phyloP scores from a whole-genome alignment of 2,329 filamentous ascomycete genomes.

The Thielaviopsis musarum region DNA sequence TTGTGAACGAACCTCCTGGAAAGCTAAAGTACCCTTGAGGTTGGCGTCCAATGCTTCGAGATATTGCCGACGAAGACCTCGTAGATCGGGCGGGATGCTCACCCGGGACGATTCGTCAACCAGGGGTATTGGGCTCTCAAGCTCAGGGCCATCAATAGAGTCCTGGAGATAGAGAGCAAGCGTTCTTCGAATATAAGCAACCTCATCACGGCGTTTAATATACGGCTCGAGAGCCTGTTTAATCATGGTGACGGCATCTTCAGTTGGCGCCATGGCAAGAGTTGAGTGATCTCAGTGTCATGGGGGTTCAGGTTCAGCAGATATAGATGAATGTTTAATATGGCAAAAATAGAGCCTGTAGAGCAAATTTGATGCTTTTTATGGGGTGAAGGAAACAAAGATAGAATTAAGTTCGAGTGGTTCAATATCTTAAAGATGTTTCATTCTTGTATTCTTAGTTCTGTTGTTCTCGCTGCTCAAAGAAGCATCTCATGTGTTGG shows the following conservation, averaged over 20 bases:
- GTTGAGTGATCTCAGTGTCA: background rate
- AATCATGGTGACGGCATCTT: background rate
- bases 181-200: constrained; percentile 36
- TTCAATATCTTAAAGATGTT: too few species aligned
- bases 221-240: constrained; percentile 27
- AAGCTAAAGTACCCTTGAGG: constrained; percentile 31
- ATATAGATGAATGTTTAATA: too few species aligned
- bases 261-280: constrained; percentile 3
- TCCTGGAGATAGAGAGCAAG: constrained; percentile 33
- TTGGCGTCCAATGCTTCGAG: constrained; percentile 36
- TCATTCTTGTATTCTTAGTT: too few species aligned
- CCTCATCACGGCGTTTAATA: constrained; percentile 40
- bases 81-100: constrained; percentile 20
- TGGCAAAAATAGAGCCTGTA: too few species aligned
- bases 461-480: too few species aligned
- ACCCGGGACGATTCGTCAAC: constrained; percentile 11
- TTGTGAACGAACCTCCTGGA: constrained; percentile 20
- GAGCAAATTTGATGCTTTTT: background rate
- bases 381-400: too few species aligned
- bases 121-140: constrained; percentile 6
- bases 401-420: too few species aligned
- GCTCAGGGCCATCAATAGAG: constrained; percentile 7
- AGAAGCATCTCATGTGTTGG: too few species aligned
- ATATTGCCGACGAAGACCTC: constrained; percentile 37
- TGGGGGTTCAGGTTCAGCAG: background rate